Conservation (phyloP, 768 basidiomycete species). For the Termitomyces titanicus region DNA sequence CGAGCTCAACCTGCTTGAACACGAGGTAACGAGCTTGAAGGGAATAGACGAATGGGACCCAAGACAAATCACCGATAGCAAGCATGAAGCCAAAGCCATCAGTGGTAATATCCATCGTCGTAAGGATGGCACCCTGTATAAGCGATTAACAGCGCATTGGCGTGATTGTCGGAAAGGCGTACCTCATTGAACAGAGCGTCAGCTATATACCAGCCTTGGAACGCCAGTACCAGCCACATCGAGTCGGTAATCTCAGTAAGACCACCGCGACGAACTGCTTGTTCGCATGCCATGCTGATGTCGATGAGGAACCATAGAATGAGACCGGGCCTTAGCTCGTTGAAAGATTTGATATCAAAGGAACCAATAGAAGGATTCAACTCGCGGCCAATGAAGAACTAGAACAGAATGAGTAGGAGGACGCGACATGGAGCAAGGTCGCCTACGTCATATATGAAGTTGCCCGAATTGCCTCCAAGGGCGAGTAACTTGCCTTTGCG, state of each 20-base stretch:
- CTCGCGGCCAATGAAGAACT: constrained; percentile 95
- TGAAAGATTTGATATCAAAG: constrained; percentile 65
- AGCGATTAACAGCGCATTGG: background rate
- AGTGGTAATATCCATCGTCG: constrained; percentile 96
- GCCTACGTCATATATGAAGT: constrained; percentile 86
- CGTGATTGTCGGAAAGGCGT: constrained; percentile 4
- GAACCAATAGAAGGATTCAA: constrained; percentile 86
- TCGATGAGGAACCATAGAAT: constrained; percentile 92
- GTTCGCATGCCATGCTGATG: constrained; percentile 88
- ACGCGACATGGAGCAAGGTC: background rate
- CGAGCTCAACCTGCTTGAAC: constrained; percentile 82
- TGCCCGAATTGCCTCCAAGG: constrained; percentile 88
- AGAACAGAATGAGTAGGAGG: background rate
- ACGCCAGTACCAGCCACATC: constrained; percentile 83
- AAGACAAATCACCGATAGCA: constrained; percentile 83
- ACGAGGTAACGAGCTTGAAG: constrained; percentile 94
- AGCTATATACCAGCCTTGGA: constrained; percentile 84
- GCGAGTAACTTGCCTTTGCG: constrained; percentile 70
- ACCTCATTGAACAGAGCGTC: constrained; percentile 93
- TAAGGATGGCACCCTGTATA: constrained; percentile 76
- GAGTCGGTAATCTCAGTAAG: constrained; percentile 73
- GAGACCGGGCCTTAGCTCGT: constrained; percentile 85
- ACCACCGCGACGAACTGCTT: constrained; percentile 78
- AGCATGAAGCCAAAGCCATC: constrained; percentile 99
- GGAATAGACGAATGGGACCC: constrained; percentile 93